These are phyloP conservation scores for Pichia sporocuriosa DNA, from an alignment of 805 yeast species.

Conservation along the genomic window DNA sequence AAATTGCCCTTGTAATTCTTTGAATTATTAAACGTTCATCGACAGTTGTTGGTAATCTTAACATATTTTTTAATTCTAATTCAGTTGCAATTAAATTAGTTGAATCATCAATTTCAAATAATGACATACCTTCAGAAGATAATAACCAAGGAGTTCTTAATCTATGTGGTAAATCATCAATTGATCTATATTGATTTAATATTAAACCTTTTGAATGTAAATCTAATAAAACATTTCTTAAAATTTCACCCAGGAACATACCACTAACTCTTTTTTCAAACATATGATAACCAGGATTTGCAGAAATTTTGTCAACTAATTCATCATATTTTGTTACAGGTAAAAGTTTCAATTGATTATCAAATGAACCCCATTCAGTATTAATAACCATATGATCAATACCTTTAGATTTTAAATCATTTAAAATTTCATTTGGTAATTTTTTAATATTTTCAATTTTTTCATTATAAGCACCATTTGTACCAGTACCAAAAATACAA, in stretches of 20 bases:
- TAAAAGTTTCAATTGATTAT: conserved; percentile 65
- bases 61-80: conserved; percentile 54
- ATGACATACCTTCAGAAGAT: conserved; percentile 78
- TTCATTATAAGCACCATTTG: conserved; percentile 93
- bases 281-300: conserved; percentile 82
- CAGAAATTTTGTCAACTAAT: conserved; percentile 61
- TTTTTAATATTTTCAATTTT: conserved; percentile 66
- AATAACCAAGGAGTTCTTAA: conserved; percentile 70
- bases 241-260: conserved; percentile 86
- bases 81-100: conserved; percentile 65
- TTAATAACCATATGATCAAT: conserved; percentile 76
- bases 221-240: conserved; percentile 68
- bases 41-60: conserved; percentile 60
- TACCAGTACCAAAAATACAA: conserved; percentile 94
- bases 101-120: conserved; percentile 79
- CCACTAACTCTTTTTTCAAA: conserved; percentile 92
- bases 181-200: conserved; percentile 44
- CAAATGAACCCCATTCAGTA: conserved; percentile 98
- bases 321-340: conserved; percentile 78
- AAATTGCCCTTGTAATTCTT: conserved; percentile 66
- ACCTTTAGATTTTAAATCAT: conserved; percentile 35
- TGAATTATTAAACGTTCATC: conserved; percentile 75
- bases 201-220: conserved; percentile 52
- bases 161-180: conserved; percentile 49
- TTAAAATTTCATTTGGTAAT: conserved; percentile 43